Evolutionary conservation across 208 protist species (phyloP).

Genomic region (Leishmania braziliensis): DNA sequence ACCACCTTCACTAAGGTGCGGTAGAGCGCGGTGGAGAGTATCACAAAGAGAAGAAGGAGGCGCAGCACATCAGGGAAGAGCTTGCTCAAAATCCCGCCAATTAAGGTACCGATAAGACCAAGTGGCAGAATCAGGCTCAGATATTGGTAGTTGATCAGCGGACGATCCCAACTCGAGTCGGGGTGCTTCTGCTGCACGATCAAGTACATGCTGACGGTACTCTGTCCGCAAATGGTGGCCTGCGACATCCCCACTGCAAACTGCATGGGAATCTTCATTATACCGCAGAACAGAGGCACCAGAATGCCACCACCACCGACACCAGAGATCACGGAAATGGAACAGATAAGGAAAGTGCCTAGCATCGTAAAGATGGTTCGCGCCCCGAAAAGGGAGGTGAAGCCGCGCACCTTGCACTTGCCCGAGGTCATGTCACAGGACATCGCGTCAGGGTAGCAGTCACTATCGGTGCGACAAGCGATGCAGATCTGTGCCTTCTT

Average conservation of each 20-base stretch:
- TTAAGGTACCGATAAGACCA: conserved; percentile 67
- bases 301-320: conserved; percentile 88
- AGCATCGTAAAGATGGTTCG: conserved; percentile 52
- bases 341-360: conserved; percentile 52
- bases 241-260: conserved; percentile 79
- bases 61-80: conserved; percentile 81
- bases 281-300: conserved; percentile 71
- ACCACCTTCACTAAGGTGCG: conserved; percentile 15
- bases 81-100: conserved; percentile 73
- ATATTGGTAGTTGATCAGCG: conserved; percentile 90
- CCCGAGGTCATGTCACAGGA: conserved; percentile 36
- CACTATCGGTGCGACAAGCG: conserved; percentile 16
- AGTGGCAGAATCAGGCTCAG: conserved; percentile 77
- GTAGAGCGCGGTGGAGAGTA: conserved; percentile 68
- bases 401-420: conserved; percentile 49
- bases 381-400: conserved; percentile 35
- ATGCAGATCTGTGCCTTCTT: too few species aligned
- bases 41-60: conserved; percentile 70
- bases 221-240: conserved; percentile 84
- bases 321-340: conserved; percentile 77
- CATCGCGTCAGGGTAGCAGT: conserved; percentile 76
- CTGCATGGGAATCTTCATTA: conserved; percentile 66
- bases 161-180: conserved; percentile 48
- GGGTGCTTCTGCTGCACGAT: conserved; percentile 60
- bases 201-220: conserved; percentile 77